Conservation (phyloP, 202 grass and related monocot species). For the Digitaria exilis region DNA sequence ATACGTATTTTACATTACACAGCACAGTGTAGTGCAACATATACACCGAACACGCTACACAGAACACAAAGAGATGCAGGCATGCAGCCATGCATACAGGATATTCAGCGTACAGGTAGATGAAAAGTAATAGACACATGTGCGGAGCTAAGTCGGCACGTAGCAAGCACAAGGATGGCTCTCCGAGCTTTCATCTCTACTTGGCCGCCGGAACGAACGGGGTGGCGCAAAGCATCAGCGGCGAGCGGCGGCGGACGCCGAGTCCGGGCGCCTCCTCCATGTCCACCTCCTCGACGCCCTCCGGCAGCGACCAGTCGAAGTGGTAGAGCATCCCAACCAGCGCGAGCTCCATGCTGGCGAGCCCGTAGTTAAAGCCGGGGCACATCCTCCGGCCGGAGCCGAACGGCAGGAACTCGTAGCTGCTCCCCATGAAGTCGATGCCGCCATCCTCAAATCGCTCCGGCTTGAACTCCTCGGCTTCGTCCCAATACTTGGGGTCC, state of each 20-base stretch:
- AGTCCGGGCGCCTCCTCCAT: conserved; percentile 52
- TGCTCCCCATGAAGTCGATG: conserved; percentile 43
- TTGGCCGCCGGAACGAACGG: conserved; percentile 9
- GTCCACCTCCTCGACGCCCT: conserved; percentile 35
- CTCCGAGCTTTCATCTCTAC: neutral
- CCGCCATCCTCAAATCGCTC: conserved; percentile 41
- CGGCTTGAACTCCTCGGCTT: conserved; percentile 48
- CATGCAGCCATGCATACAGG: too few relatives aligned
- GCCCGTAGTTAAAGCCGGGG: conserved; percentile 44
- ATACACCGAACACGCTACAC: too few relatives aligned
- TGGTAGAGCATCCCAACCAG: conserved; percentile 45
- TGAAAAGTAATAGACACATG: too few relatives aligned
- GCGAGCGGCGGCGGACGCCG: conserved; percentile 42
- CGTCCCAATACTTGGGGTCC: conserved; percentile 52
- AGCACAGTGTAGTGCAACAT: too few relatives aligned
- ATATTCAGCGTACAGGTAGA: too few relatives aligned
- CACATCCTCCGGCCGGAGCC: conserved; percentile 54
- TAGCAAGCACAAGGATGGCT: too few relatives aligned
- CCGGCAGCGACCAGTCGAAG: conserved; percentile 58
- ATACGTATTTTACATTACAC: too few relatives aligned
- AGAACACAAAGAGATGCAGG: too few relatives aligned
- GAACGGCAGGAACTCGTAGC: conserved; percentile 58
- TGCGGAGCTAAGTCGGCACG: neutral
- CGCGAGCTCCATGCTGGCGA: conserved; percentile 46
- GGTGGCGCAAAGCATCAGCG: conserved; percentile 43